Conservation (phyloP, 768 basidiomycete species). For the Dioszegia hungarica region DNA sequence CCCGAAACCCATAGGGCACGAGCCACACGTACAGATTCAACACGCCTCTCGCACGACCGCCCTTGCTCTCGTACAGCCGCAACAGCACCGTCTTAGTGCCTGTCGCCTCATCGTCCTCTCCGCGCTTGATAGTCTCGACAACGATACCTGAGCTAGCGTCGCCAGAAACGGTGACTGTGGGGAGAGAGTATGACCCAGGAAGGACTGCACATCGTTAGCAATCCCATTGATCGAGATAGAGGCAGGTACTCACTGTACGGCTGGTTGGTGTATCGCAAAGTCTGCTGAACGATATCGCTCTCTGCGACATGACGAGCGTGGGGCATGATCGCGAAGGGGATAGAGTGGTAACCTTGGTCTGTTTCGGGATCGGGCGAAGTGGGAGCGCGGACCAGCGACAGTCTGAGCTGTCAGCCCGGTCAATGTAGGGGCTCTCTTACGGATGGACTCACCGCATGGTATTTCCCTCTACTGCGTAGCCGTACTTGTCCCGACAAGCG, state of each 20-base stretch:
- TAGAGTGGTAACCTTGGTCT: slow-evolving; percentile 56
- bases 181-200: neutral
- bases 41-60: slow-evolving; percentile 69
- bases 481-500: slow-evolving; percentile 89
- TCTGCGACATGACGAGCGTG: slow-evolving; percentile 52
- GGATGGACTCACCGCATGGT: slow-evolving; percentile 52
- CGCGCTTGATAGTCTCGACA: slow-evolving; percentile 88
- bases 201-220: no score
- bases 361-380: slow-evolving; percentile 55
- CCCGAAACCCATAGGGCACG: slow-evolving; percentile 17
- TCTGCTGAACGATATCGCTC: slow-evolving; percentile 10
- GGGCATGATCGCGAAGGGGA: slow-evolving; percentile 82
- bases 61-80: slow-evolving; percentile 82
- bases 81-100: slow-evolving; percentile 60
- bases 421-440: neutral
- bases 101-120: slow-evolving; percentile 62
- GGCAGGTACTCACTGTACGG: neutral
- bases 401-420: slow-evolving; percentile 41
- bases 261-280: slow-evolving; percentile 14
- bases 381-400: slow-evolving; percentile 80
- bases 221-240: no score
- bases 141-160: slow-evolving; percentile 65
- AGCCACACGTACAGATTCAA: slow-evolving; percentile 55
- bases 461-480: slow-evolving; percentile 73
- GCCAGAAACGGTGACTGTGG: slow-evolving; percentile 52